Evolutionary conservation across 208 protist genomes (phyloP).

Genomic region (Crithidia expoeki): DNA sequence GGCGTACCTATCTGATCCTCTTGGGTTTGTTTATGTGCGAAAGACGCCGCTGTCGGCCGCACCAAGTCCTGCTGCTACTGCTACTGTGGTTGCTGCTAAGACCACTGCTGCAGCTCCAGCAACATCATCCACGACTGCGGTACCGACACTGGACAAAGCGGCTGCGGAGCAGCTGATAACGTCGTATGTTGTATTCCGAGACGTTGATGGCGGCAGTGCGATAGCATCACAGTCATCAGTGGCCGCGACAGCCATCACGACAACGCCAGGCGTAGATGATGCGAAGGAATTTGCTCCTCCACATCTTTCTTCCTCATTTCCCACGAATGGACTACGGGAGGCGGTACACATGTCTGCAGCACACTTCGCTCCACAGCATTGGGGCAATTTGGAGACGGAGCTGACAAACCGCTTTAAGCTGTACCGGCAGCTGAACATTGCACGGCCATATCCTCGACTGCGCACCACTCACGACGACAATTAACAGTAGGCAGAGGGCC

Average conservation of each 20-base stretch:
- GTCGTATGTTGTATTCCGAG: conserved; percentile 27
- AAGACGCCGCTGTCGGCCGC: conserved; percentile 7
- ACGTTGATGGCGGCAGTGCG: conserved; percentile 2
- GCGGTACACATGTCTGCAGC: conserved; percentile 9
- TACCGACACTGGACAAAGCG: not conserved
- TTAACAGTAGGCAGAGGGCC: not conserved
- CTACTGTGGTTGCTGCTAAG: no score
- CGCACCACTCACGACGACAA: not conserved
- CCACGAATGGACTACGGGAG: not conserved
- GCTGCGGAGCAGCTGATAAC: conserved; percentile 24
- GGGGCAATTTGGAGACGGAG: conserved; percentile 11
- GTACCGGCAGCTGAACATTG: conserved; percentile 5
- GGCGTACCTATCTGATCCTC: no score
- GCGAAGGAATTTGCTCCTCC: not conserved
- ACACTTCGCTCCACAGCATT: conserved; percentile 10
- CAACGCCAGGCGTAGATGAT: no score
- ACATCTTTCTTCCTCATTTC: not conserved
- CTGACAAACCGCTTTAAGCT: not conserved
- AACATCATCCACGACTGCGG: not conserved
- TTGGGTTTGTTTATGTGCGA: conserved; percentile 7
- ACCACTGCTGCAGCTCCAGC: no score
- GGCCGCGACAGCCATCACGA: no score
- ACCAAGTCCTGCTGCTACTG: not conserved
- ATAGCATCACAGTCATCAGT: no score
- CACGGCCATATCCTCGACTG: not conserved